Evolutionary conservation across 1,284 basidiomycete species (phyloP), one percentile per base, ranked within the genome.

Genomic region (Wolfiporia cocos): DNA sequence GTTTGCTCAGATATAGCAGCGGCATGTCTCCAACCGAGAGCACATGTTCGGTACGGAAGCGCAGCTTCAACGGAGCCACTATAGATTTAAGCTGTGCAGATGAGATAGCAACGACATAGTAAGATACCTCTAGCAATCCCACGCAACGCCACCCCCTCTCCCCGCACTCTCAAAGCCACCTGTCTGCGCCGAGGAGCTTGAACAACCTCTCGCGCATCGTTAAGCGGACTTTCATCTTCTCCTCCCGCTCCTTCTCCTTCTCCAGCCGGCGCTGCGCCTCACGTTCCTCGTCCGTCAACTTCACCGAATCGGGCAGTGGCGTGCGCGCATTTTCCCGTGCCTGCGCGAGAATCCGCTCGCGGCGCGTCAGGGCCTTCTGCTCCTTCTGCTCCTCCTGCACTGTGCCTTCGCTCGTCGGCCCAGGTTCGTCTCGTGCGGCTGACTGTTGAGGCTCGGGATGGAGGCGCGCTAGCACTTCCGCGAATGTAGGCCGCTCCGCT

Each of bases 241-340:
- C 47, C 34, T 47, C 40, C 39, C 37, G 42, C 17, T 37, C 39
- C 28, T 34, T 29, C 35, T 42, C 44, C 23, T 37, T 43, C 17
- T 32, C 43, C 21, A 19, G 15, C 18, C 21, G 21, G 39, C 41
- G 37, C 37, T 28, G 50, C 4, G 22, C 33, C 39, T 45, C 32
- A 35, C 43, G n/a, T 34, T 45, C 22, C 40, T 48, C 47, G 30
- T 24, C 34, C 12, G 30, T 28, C 36, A 36, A 32, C 34, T 20
- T 41, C 12, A 26, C 14, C 15, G 15, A 26, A 15, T 47, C 51
- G 3, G 53, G 51, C 19, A 57, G 42, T 34, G 58, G 53, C 19
- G 53, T 51, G 21, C 50, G 49, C 10, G 61, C 56, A 30, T 55
- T 52, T 34, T 51, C 44, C 14, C 59, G 54, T 10, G 61, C 60